These are phyloP conservation scores for Penicillium samsonianum DNA, from an alignment of 495 filamentous ascomycete species.

Conservation along the genomic window DNA sequence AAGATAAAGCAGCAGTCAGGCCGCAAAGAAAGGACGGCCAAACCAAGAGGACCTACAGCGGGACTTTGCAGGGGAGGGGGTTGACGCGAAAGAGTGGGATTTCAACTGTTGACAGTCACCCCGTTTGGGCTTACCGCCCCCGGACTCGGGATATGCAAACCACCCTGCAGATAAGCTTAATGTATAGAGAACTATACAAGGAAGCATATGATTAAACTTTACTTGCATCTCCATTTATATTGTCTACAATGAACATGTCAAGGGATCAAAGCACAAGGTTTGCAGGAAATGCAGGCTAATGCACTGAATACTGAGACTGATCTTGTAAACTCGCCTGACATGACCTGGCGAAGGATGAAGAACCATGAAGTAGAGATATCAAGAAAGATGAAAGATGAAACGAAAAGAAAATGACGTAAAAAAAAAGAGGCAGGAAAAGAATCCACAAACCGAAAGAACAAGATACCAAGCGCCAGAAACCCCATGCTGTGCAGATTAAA, in stretches of 20 bases:
- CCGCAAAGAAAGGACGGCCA: constrained; percentile 10
- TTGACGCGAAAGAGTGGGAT: constrained; percentile 12
- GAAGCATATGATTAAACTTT: background rate
- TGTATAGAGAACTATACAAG: constrained; percentile 6
- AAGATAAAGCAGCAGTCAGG: constrained; percentile 6
- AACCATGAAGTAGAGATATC: background rate
- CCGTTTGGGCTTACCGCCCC: constrained; percentile 21
- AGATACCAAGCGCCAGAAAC: constrained; percentile 44
- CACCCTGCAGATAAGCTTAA: constrained; percentile 15
- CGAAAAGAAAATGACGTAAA: constrained; percentile 11
- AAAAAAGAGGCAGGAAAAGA: constrained; percentile 1
- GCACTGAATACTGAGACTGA: constrained; percentile 8
- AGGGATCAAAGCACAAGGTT: background rate
- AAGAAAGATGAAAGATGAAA: constrained; percentile 11
- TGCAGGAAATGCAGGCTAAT: constrained; percentile 17
- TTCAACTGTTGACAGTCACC: constrained; percentile 18
- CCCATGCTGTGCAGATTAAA: constrained; percentile 51
- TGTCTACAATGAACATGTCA: background rate
- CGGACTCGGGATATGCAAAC: constrained; percentile 15
- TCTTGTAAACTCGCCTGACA: background rate
- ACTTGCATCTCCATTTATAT: background rate
- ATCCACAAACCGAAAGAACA: constrained; percentile 18
- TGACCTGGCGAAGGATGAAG: background rate
- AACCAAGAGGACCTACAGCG: background rate
- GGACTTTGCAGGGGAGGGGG: constrained; percentile 2